Evolutionary conservation across 208 protist genomes (phyloP).

Genomic region (Trypanosoma brucei): DNA sequence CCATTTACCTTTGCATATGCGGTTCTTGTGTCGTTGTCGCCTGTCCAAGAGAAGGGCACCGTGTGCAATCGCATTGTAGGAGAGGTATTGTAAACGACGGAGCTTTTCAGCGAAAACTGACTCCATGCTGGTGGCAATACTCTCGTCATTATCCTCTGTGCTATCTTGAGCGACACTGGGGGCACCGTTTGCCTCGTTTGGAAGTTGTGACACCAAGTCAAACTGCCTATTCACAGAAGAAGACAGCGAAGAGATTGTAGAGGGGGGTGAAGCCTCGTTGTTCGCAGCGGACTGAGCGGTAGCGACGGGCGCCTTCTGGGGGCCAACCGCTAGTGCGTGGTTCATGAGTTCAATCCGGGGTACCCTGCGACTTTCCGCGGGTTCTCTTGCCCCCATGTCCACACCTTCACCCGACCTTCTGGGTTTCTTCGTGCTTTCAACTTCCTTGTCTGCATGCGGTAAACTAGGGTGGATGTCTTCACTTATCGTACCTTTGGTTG

Average conservation of each 20-base stretch:
- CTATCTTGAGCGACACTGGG: not conserved
- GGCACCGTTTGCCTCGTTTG: not conserved
- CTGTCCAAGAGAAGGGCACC: constrained; percentile 53
- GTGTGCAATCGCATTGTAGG: constrained; percentile 64
- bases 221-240: not conserved
- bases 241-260: not conserved
- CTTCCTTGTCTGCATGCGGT: too few species aligned
- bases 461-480: too few species aligned
- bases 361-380: too few species aligned
- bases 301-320: not conserved
- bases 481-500: too few species aligned
- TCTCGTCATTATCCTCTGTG: not conserved
- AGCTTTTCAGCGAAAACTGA: constrained; percentile 19
- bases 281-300: not conserved
- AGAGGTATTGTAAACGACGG: constrained; percentile 59
- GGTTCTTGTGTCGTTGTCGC: constrained; percentile 36
- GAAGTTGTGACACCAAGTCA: not conserved
- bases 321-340: not conserved
- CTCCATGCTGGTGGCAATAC: not conserved
- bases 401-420: too few species aligned
- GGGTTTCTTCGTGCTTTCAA: too few species aligned
- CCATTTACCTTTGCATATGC: constrained; percentile 64
- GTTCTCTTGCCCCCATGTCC: too few species aligned
- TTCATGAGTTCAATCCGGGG: too few species aligned
- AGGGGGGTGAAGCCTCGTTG: not conserved